Evolutionary conservation across 73 alveolate genomes (phyloP).

Genomic region (Paramecium sonneborni): DNA sequence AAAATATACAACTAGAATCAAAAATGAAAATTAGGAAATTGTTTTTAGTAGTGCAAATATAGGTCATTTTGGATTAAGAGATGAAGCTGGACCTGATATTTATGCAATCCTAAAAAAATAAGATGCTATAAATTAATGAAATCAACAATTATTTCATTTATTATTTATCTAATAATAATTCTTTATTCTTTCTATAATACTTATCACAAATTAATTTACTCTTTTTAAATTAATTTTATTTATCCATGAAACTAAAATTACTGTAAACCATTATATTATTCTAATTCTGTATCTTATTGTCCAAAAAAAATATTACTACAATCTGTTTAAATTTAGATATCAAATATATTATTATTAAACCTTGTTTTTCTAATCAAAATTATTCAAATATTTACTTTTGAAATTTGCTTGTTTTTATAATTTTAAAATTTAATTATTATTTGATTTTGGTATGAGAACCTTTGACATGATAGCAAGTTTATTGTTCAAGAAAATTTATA

Average conservation of each 20-base stretch:
- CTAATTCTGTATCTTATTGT: too few species aligned
- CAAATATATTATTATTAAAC: too few species aligned
- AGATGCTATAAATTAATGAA: constrained; percentile 13
- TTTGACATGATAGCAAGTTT: too few species aligned
- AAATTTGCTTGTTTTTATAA: too few species aligned
- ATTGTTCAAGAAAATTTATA: too few species aligned
- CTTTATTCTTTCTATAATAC: not conserved
- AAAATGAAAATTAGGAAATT: constrained; percentile 26
- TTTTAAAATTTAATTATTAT: too few species aligned
- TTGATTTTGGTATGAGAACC: too few species aligned
- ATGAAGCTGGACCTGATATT: not conserved
- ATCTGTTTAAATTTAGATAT: not conserved
- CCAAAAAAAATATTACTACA: too few species aligned
- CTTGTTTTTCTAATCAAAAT: too few species aligned
- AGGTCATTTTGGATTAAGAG: constrained; percentile 56
- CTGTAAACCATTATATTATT: too few species aligned
- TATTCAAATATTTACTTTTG: too few species aligned
- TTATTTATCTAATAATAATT: not conserved
- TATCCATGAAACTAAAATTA: too few species aligned
- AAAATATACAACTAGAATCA: constrained; percentile 61
- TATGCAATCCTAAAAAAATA: not conserved
- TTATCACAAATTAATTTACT: not conserved
- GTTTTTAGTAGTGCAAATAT: not conserved
- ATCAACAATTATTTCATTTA: not conserved
- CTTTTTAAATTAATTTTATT: not conserved